Conservation (phyloP, 495 filamentous ascomycete genomes). For the Chaetomium cochliodes region DNA sequence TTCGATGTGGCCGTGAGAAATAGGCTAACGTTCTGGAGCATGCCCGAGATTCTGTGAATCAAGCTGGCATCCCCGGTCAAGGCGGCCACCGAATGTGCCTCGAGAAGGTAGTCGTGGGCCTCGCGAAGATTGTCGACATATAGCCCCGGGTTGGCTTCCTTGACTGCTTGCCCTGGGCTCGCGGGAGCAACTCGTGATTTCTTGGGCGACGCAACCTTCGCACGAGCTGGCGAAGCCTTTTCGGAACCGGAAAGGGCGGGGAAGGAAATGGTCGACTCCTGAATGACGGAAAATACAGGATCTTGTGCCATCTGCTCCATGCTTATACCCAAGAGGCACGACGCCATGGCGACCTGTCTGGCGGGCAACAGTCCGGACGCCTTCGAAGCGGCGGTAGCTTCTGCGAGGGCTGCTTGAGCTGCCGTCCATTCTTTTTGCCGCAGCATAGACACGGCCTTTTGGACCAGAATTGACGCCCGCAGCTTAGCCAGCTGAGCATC, state of each 20-base stretch:
- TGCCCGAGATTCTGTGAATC: conserved; percentile 57
- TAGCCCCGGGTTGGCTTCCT: conserved; percentile 35
- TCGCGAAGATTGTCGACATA: conserved; percentile 60
- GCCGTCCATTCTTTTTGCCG: conserved; percentile 55
- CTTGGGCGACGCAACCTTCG: conserved; percentile 33
- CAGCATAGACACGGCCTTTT: conserved; percentile 59
- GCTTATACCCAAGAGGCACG: conserved; percentile 57
- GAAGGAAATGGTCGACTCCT: conserved; percentile 86
- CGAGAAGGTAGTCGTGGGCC: conserved; percentile 59
- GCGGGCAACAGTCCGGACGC: conserved; percentile 41
- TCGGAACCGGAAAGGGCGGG: conserved; percentile 56
- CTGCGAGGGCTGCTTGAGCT: conserved; percentile 52
- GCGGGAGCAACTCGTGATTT: conserved; percentile 26
- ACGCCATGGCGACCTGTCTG: conserved; percentile 58
- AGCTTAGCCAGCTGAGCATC: conserved; percentile 59
- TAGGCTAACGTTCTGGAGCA: conserved; percentile 62
- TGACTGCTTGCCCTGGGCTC: conserved; percentile 25
- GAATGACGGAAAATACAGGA: conserved; percentile 81
- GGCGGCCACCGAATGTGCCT: conserved; percentile 55
- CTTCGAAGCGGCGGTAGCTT: conserved; percentile 45
- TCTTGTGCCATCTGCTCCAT: conserved; percentile 70
- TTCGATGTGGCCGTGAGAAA: conserved; percentile 60
- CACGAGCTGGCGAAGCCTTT: conserved; percentile 24
- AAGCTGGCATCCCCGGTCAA: conserved; percentile 46
- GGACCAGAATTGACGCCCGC: conserved; percentile 60